Evolutionary conservation across 2,329 filamentous ascomycete species (phyloP).

Genomic region (Alternaria sp.): DNA sequence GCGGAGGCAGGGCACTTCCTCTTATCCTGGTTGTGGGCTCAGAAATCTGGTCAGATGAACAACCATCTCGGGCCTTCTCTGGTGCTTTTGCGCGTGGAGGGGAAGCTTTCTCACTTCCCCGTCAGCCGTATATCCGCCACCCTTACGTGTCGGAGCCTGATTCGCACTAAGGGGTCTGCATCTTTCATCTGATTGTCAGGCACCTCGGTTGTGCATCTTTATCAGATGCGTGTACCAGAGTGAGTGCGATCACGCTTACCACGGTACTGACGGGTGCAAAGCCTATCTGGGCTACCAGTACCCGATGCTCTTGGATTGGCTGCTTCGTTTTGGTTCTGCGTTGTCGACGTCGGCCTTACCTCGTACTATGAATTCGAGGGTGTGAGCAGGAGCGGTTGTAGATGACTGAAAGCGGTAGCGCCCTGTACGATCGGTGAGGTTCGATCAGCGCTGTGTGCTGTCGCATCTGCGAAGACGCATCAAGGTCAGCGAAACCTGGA

Average conservation of each 20-base stretch:
- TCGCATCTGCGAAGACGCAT: neutral
- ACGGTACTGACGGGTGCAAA: neutral
- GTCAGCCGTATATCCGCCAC: neutral
- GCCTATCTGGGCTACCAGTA: neutral
- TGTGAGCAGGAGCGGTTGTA: neutral
- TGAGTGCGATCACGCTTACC: neutral
- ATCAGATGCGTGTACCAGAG: neutral
- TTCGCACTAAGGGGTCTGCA: neutral
- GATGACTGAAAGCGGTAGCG: neutral
- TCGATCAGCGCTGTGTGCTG: neutral
- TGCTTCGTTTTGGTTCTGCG: neutral
- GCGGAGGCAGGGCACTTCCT: neutral
- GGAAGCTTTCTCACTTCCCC: neutral
- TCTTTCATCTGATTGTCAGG: neutral
- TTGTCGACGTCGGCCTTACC: neutral
- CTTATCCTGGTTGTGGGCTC: neutral
- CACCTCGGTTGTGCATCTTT: neutral
- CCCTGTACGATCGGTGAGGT: neutral
- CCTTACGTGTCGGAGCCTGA: neutral
- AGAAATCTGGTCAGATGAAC: neutral
- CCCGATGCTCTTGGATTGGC: neutral
- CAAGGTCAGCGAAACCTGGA: neutral
- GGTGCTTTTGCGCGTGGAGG: neutral
- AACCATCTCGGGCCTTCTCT: slow-evolving; percentile 7
- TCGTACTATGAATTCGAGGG: neutral